A percentile compares a stretch with the other conserved stretches of the same genome.
Conservation (phyloP, 768 basidiomycete genomes). For the Mycena galopus region DNA sequence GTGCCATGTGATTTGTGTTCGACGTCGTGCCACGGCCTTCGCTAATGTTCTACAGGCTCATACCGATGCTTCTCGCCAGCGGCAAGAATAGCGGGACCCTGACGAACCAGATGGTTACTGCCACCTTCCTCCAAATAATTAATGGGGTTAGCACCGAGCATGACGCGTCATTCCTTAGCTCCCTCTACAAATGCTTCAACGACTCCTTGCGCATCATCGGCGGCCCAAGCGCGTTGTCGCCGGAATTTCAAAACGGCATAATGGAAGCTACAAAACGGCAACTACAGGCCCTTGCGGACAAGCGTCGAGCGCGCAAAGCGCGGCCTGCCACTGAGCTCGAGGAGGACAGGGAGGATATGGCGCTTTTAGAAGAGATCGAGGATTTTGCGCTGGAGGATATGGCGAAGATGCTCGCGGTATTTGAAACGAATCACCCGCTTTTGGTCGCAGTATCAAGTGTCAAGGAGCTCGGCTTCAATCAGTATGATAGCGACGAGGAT, state of each 20-base stretch:
- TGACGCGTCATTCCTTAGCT: slow-evolving; percentile 83
- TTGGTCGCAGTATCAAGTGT: slow-evolving; percentile 80
- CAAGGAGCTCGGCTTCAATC: slow-evolving; percentile 72
- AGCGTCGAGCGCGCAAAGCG: slow-evolving; percentile 67
- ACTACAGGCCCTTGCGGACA: slow-evolving; percentile 76
- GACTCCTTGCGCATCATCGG: slow-evolving; percentile 74
- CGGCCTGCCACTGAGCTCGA: slow-evolving; percentile 48
- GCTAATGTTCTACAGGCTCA: slow-evolving; percentile 59
- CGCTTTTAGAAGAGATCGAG: slow-evolving; percentile 84
- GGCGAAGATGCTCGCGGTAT: slow-evolving; percentile 67
- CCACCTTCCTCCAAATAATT: slow-evolving; percentile 76
- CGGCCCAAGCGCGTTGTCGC: slow-evolving; percentile 63
- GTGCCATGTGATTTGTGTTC: slow-evolving; percentile 68
- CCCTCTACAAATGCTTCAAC: slow-evolving; percentile 78
- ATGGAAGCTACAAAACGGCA: slow-evolving; percentile 81
- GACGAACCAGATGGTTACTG: slow-evolving; percentile 75
- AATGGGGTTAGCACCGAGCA: slow-evolving; percentile 74
- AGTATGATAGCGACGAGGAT: slow-evolving; percentile 63
- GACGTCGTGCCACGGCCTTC: neutral
- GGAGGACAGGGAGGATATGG: slow-evolving; percentile 75
- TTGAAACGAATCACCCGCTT: slow-evolving; percentile 74
- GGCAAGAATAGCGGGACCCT: slow-evolving; percentile 77
- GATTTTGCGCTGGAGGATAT: slow-evolving; percentile 88
- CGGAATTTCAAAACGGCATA: slow-evolving; percentile 65
- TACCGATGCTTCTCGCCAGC: slow-evolving; percentile 78